A percentile compares a stretch with the other conserved stretches of the same genome.
Conservation (phyloP, 1,284 basidiomycete genomes). For the Irpex lacteus region DNA sequence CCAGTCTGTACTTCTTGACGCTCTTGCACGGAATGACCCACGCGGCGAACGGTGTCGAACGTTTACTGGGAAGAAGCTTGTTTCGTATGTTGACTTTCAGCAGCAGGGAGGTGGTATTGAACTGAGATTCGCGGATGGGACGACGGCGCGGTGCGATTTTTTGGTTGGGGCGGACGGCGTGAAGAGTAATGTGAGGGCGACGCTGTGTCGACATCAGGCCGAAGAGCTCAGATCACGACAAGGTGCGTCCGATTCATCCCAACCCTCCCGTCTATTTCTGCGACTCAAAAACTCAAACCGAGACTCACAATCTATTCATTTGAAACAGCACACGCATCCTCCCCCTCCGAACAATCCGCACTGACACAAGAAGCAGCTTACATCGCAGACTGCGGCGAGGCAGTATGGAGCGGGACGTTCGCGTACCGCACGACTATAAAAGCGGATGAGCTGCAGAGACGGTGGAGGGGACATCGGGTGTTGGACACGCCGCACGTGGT, state of each 20-base stretch:
- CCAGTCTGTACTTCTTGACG: slow-evolving; percentile 35
- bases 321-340: not conserved
- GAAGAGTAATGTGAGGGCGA: not conserved
- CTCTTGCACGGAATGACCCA: slow-evolving; percentile 18
- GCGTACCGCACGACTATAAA: slow-evolving; percentile 40
- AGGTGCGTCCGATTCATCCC: not conserved
- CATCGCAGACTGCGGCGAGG: slow-evolving; percentile 22
- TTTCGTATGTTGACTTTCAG: slow-evolving; percentile 27
- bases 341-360: not conserved
- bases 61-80: slow-evolving; percentile 37
- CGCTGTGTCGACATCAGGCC: not conserved
- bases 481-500: slow-evolving; percentile 36
- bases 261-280: no score
- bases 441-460: slow-evolving; percentile 29
- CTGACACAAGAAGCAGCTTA: slow-evolving; percentile 17
- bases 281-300: no score
- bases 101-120: slow-evolving; percentile 21
- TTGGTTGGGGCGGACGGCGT: slow-evolving; percentile 27
- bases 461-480: slow-evolving; percentile 33
- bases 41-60: slow-evolving; percentile 25
- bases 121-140: slow-evolving; percentile 44
- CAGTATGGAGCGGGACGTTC: slow-evolving; percentile 38
- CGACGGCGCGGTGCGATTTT: slow-evolving; percentile 39
- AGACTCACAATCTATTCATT: no score
- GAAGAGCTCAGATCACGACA: not conserved